phyloP scores from a whole-genome alignment of 2,329 filamentous ascomycete species.

The Ascochyta koolunga region DNA sequence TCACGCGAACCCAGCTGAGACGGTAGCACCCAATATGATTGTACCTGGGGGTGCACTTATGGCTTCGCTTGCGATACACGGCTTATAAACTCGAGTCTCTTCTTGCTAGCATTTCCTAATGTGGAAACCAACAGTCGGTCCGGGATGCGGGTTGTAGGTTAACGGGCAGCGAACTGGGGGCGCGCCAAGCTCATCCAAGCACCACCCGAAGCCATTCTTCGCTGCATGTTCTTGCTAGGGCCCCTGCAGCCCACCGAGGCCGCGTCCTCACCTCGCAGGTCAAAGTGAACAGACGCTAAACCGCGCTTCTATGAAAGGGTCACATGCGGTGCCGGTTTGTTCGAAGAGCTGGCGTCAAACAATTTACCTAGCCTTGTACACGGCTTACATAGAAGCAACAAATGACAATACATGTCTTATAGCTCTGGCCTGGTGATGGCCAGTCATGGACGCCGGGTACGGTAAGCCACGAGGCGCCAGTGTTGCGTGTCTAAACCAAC shows the following conservation, averaged over 20 bases:
- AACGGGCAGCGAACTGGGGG: conserved; percentile 39
- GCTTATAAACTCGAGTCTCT: conserved; percentile 10
- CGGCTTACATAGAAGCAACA: conserved; percentile 22
- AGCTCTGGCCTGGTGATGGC: conserved; percentile 20
- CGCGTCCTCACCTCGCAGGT: conserved; percentile 30
- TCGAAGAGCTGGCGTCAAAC: conserved; percentile 9
- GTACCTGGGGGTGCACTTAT: neutral
- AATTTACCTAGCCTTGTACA: conserved; percentile 19
- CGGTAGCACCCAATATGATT: conserved; percentile 10
- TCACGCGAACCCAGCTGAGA: conserved; percentile 19
- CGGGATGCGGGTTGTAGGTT: conserved; percentile 26
- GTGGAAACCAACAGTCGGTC: conserved; percentile 39
- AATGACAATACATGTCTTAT: conserved; percentile 23
- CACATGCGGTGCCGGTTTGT: conserved; percentile 7
- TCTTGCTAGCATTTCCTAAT: conserved; percentile 14
- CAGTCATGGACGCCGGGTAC: conserved; percentile 9
- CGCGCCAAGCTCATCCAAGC: conserved; percentile 39
- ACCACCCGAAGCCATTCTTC: conserved; percentile 19
- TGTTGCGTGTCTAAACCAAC: conserved; percentile 12
- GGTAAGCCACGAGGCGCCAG: conserved; percentile 18
- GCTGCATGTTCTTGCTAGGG: conserved; percentile 18
- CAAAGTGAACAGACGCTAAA: conserved; percentile 23
- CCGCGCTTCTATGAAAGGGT: conserved; percentile 20
- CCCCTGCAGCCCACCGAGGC: conserved; percentile 28
- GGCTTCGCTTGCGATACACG: conserved; percentile 19